Percentiles rank a stretch among this genome's conserved stretches.
Evolutionary conservation across 805 yeast species (phyloP).

Genomic region (Debaryomyces hansenii): DNA sequence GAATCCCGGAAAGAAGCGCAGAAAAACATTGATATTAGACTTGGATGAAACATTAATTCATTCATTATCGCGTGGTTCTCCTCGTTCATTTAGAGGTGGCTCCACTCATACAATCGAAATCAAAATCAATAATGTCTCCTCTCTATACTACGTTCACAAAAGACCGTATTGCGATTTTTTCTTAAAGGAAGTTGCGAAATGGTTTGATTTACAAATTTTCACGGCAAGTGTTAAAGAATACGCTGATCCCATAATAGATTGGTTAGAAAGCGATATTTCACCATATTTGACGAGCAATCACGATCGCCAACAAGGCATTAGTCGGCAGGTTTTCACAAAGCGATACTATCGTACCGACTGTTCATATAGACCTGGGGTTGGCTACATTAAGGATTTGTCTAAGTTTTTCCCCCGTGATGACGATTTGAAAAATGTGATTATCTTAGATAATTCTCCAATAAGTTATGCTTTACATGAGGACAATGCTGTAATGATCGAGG

Average conservation of each 20-base stretch:
- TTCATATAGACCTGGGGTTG: constrained; percentile 71
- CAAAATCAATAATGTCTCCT: constrained; percentile 62
- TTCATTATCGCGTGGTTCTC: constrained; percentile 71
- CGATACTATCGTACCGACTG: constrained; percentile 82
- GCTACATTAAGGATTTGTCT: constrained; percentile 63
- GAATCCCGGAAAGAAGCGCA: constrained; percentile 37
- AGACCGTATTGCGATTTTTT: constrained; percentile 91
- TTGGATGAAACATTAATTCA: constrained; percentile 94
- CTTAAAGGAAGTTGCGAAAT: constrained; percentile 69
- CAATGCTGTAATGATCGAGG: constrained; percentile 91
- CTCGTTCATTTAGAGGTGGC: constrained; percentile 40
- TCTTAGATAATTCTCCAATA: constrained; percentile 91
- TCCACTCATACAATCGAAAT: constrained; percentile 78
- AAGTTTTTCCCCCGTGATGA: constrained; percentile 56
- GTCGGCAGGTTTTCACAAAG: constrained; percentile 37
- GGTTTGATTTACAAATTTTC: constrained; percentile 89
- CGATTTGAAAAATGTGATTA: constrained; percentile 68
- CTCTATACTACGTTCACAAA: constrained; percentile 86
- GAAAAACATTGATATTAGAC: constrained; percentile 80
- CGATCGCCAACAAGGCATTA: not conserved
- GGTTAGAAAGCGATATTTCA: constrained; percentile 67
- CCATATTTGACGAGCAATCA: constrained; percentile 10
- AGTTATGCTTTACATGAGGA: constrained; percentile 81
- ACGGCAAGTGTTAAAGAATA: constrained; percentile 94
- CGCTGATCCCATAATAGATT: constrained; percentile 95